Conservation (phyloP, 176 grass and related monocot genomes). For the Rhynchospora tenuis region DNA sequence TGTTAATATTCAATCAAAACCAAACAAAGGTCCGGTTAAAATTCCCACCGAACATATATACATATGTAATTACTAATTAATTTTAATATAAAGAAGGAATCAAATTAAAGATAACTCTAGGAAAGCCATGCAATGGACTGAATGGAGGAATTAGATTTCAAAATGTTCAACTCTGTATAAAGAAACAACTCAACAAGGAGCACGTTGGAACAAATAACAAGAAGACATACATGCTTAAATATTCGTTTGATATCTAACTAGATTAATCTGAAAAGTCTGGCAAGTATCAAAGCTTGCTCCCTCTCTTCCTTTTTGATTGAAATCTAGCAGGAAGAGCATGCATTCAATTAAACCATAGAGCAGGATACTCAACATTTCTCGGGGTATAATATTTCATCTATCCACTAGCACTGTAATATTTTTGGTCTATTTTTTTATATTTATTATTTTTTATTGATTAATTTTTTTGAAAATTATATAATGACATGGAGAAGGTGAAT, state of each 20-base stretch:
- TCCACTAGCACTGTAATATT: too few relatives aligned
- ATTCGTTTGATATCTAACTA: neutral
- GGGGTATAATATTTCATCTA: too few relatives aligned
- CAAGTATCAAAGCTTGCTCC: neutral
- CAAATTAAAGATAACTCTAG: neutral
- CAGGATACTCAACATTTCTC: neutral
- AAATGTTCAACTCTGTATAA: neutral
- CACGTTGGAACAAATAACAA: slow-evolving; percentile 7
- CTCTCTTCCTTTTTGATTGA: neutral
- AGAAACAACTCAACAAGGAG: neutral
- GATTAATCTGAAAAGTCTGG: neutral
- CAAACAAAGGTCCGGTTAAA: neutral
- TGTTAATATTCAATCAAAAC: neutral
- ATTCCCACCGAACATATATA: neutral
- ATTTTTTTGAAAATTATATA: too few relatives aligned
- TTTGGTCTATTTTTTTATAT: too few relatives aligned
- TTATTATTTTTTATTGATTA: too few relatives aligned
- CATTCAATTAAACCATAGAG: neutral
- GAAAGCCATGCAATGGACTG: too few relatives aligned
- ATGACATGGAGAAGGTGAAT: too few relatives aligned
- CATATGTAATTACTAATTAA: neutral
- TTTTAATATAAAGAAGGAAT: neutral
- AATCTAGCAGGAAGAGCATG: neutral
- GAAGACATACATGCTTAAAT: neutral
- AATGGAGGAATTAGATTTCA: neutral